These are phyloP conservation scores for Russula ochroleuca DNA, from an alignment of 768 basidiomycete species.

Conservation along the genomic window DNA sequence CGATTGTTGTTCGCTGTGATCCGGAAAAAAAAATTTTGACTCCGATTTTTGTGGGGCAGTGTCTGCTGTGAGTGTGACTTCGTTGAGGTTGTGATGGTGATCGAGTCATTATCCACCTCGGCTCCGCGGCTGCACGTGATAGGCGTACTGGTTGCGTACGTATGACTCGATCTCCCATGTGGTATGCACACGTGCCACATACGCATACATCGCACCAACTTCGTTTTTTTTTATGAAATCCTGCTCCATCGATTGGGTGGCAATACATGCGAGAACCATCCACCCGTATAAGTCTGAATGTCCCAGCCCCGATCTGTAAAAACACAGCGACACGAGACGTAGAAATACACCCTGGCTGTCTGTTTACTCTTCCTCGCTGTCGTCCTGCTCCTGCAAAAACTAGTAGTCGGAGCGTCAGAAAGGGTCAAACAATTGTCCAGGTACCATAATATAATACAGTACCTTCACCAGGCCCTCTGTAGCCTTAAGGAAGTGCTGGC, in stretches of 20 bases:
- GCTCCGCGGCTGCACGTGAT: slow-evolving; percentile 8
- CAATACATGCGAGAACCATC: slow-evolving; percentile 1
- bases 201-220: too few relatives aligned
- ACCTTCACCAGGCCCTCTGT: slow-evolving; percentile 89
- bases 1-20: background rate
- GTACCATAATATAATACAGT: slow-evolving; percentile 21
- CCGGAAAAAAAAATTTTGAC: background rate
- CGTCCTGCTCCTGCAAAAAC: slow-evolving; percentile 90
- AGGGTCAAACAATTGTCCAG: background rate
- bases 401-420: slow-evolving; percentile 34
- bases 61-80: background rate
- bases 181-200: background rate
- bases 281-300: background rate
- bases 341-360: slow-evolving; percentile 28
- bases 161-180: background rate
- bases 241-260: slow-evolving; percentile 1
- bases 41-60: background rate
- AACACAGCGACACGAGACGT: slow-evolving; percentile 11
- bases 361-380: slow-evolving; percentile 64
- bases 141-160: background rate
- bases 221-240: background rate
- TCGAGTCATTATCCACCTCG: slow-evolving; percentile 5
- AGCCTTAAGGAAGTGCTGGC: slow-evolving; percentile 90
- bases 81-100: background rate
- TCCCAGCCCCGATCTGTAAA: slow-evolving; percentile 5